Evolutionary conservation across 2,329 filamentous ascomycete genomes (phyloP).

Genomic region (Talaromyces islandicus): DNA sequence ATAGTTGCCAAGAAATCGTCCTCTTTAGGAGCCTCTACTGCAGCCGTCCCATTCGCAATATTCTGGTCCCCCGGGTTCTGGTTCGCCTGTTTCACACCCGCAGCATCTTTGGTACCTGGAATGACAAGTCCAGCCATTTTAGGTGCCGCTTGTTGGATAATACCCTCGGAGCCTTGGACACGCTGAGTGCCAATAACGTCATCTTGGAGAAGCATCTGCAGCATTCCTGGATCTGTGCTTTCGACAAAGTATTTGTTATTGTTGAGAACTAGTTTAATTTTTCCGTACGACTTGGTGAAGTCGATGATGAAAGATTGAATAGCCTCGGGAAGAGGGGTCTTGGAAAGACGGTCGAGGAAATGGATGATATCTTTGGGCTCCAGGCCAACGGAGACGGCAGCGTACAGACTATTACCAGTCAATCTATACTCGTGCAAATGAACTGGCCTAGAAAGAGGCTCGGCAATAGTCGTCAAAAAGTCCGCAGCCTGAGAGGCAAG

Average conservation of each 20-base stretch:
- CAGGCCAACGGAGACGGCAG: slow-evolving; percentile 90
- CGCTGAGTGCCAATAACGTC: slow-evolving; percentile 72
- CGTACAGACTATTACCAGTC: slow-evolving; percentile 88
- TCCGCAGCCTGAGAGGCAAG: slow-evolving; percentile 82
- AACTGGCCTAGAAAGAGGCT: slow-evolving; percentile 81
- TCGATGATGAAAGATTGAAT: slow-evolving; percentile 74
- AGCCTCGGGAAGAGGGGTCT: slow-evolving; percentile 76
- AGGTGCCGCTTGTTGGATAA: slow-evolving; percentile 75
- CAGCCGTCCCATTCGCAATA: slow-evolving; percentile 26
- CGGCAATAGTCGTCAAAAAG: slow-evolving; percentile 91
- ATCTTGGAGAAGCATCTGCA: slow-evolving; percentile 83
- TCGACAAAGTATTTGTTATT: slow-evolving; percentile 94
- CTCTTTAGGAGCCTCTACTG: slow-evolving; percentile 45
- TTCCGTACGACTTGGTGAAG: slow-evolving; percentile 86
- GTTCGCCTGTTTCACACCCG: slow-evolving; percentile 70
- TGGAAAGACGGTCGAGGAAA: slow-evolving; percentile 80
- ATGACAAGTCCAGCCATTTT: slow-evolving; percentile 86
- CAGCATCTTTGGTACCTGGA: slow-evolving; percentile 88
- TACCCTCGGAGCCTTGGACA: slow-evolving; percentile 64
- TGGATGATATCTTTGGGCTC: slow-evolving; percentile 84
- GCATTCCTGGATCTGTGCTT: slow-evolving; percentile 77
- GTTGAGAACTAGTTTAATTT: slow-evolving; percentile 90
- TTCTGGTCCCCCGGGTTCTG: slow-evolving; percentile 27
- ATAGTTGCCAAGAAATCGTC: slow-evolving; percentile 66
- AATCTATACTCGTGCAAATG: slow-evolving; percentile 92